These are phyloP conservation scores for Senna tora DNA, from an alignment of 306 rosid genomes.

Conservation along the genomic window DNA sequence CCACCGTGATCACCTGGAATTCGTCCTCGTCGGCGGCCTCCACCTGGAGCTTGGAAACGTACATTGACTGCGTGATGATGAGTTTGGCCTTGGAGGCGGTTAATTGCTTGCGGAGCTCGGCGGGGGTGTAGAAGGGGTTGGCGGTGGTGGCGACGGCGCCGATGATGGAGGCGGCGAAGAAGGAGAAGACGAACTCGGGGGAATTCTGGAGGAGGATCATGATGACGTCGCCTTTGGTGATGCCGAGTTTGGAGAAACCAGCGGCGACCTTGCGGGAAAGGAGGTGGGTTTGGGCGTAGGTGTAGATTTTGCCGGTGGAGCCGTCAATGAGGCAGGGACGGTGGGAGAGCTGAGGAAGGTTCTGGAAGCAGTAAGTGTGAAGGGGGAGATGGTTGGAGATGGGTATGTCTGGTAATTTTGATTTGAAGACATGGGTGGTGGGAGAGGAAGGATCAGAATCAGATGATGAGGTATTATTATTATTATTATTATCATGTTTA, in stretches of 20 bases:
- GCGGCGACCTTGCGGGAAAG: conserved; percentile 49
- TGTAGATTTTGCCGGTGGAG: conserved; percentile 57
- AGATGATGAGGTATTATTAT: too few relatives aligned
- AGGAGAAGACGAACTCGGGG: conserved; percentile 67
- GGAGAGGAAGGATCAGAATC: background rate
- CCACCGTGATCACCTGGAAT: conserved; percentile 58
- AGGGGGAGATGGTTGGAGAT: conserved; percentile 75
- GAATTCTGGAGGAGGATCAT: conserved; percentile 82
- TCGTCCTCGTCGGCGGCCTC: too few relatives aligned
- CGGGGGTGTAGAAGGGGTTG: conserved; percentile 72
- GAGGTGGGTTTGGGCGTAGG: conserved; percentile 60
- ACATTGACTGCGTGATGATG: conserved; percentile 64
- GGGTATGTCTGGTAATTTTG: conserved; percentile 71
- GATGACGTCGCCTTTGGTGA: conserved; percentile 64
- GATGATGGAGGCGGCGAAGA: conserved; percentile 74
- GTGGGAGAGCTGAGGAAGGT: conserved; percentile 43
- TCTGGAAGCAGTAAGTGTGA: conserved; percentile 68
- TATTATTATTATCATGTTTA: background rate
- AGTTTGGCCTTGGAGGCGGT: conserved; percentile 53
- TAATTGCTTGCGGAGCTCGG: conserved; percentile 75
- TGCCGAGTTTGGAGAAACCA: conserved; percentile 58
- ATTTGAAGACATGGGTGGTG: conserved; percentile 51
- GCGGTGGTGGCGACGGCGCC: conserved; percentile 85
- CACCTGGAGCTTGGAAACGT: conserved; percentile 71
- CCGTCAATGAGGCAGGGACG: conserved; percentile 75